Conservation (phyloP, 768 basidiomycete species). For the Lenzites betulinus region DNA sequence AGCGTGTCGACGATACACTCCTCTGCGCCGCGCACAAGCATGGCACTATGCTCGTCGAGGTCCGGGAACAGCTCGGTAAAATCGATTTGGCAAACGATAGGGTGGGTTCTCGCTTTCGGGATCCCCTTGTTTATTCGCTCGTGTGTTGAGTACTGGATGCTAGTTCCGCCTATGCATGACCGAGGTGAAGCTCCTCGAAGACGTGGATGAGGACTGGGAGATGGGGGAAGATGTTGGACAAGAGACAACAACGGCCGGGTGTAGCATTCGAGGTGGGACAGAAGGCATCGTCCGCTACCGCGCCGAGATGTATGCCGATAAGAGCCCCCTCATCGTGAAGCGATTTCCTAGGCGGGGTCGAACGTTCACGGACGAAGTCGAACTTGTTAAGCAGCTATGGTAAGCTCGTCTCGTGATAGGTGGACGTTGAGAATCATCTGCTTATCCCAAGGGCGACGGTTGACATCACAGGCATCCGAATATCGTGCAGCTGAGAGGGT, state of each 20-base stretch:
- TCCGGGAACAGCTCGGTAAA: no score
- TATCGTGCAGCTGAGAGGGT: not conserved
- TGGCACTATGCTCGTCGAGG: no score
- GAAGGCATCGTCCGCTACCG: not conserved
- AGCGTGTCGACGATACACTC: no score
- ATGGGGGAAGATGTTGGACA: not conserved
- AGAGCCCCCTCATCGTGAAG: not conserved
- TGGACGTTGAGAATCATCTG: not conserved
- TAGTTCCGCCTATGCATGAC: not conserved
- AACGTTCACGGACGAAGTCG: not conserved
- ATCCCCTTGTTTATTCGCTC: not conserved
- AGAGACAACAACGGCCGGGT: no score
- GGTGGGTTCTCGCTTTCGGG: no score
- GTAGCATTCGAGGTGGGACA: no score
- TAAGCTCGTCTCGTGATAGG: not conserved
- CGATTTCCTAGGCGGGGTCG: not conserved
- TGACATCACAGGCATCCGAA: conserved; percentile 5
- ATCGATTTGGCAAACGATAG: no score
- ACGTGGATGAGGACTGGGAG: not conserved
- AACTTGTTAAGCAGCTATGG: conserved; percentile 5
- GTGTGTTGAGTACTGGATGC: no score
- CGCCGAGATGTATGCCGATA: not conserved
- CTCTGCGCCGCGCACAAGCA: no score
- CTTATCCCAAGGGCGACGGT: not conserved
- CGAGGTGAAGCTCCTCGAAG: not conserved